A percentile compares a stretch with the other conserved stretches of the same genome.
Evolutionary conservation across 2,329 filamentous ascomycete species (phyloP).

Genomic region (Fusarium guadeloupense): DNA sequence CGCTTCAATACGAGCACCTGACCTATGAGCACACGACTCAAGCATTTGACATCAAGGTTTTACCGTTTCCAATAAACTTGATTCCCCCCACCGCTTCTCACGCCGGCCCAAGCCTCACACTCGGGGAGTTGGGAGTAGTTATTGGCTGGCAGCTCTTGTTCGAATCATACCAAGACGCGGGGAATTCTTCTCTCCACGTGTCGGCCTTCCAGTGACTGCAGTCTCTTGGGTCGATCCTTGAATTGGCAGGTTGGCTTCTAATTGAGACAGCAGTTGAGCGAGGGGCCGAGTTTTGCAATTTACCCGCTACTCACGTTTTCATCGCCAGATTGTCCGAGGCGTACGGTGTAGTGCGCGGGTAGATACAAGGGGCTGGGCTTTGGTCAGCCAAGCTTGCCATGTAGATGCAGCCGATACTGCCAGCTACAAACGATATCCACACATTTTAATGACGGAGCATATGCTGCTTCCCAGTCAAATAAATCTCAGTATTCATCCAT

Average conservation of each 20-base stretch:
- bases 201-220: conserved; percentile 8
- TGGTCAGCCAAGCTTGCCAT: neutral
- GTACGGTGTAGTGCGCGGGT: neutral
- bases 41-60: neutral
- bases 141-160: conserved; percentile 20
- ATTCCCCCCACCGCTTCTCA: conserved; percentile 1
- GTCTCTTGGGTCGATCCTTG: conserved; percentile 1
- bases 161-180: conserved; percentile 19
- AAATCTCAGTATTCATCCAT: neutral
- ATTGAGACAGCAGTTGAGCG: conserved; percentile 7
- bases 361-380: conserved; percentile 6
- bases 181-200: conserved; percentile 29
- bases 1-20: neutral
- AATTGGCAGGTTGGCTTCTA: neutral
- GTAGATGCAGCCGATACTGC: no score
- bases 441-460: neutral
- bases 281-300: neutral
- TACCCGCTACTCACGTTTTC: neutral
- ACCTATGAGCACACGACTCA: conserved; percentile 10
- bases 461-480: neutral
- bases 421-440: neutral
- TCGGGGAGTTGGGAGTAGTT: conserved; percentile 7
- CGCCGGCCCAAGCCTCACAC: conserved; percentile 10
- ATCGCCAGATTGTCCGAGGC: conserved; percentile 4
- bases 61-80: neutral